Percentiles rank a stretch among this genome's conserved stretches.
These are phyloP conservation scores for Aspergillus luchuensis DNA, from an alignment of 2,329 filamentous ascomycete species.

Conservation along the genomic window DNA sequence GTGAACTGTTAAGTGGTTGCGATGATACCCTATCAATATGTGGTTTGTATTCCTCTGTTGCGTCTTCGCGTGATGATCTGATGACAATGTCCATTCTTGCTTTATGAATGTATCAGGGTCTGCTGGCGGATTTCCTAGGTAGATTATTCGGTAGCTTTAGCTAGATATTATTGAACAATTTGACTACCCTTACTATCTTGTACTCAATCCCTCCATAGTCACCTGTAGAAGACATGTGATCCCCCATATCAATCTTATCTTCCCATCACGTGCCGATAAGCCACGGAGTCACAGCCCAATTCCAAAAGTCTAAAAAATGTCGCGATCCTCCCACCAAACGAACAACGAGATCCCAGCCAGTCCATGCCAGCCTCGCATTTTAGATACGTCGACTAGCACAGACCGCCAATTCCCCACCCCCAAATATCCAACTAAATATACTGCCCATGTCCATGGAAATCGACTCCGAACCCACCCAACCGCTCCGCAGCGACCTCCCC, in stretches of 20 bases:
- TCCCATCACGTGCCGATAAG: background rate
- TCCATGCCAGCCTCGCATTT: background rate
- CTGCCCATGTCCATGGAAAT: slow-evolving; percentile 19
- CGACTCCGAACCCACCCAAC: slow-evolving; percentile 17
- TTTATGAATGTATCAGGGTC: background rate
- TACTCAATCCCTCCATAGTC: background rate
- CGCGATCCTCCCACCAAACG: background rate
- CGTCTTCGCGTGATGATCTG: background rate
- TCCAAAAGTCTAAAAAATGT: background rate
- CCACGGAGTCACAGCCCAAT: background rate
- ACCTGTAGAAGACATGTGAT: background rate
- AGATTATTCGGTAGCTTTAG: no score
- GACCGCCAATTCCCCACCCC: background rate
- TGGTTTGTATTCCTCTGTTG: background rate
- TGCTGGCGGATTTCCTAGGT: slow-evolving; percentile 1
- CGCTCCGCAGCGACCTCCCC: slow-evolving; percentile 31
- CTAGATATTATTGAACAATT: background rate
- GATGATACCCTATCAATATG: slow-evolving; percentile 4
- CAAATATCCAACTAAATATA: no score
- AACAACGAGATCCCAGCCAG: background rate
- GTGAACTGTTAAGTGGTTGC: slow-evolving; percentile 50
- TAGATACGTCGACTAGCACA: background rate
- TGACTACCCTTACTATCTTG: background rate
- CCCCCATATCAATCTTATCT: background rate
- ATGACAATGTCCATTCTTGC: background rate